Conservation (phyloP, 2,329 filamentous ascomycete genomes). For the Chaetomium globosum region DNA sequence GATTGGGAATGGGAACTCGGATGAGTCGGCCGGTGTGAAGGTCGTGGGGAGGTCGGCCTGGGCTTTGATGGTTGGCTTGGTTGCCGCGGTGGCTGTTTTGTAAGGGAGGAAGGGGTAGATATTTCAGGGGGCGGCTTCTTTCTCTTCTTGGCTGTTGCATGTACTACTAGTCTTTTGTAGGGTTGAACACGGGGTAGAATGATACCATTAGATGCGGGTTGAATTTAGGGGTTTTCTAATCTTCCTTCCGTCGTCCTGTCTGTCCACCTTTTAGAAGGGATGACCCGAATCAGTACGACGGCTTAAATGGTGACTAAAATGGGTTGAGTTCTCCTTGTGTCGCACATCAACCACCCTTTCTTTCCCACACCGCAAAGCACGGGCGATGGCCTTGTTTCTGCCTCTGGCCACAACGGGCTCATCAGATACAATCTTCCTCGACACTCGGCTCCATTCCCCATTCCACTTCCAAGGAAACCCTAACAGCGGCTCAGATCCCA, state of each 20-base stretch:
- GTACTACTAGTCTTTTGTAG: conserved; percentile 1
- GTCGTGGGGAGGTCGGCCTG: conserved; percentile 4
- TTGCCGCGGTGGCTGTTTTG: conserved; percentile 17
- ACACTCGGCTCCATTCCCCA: conserved; percentile 4
- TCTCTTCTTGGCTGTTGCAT: conserved; percentile 2
- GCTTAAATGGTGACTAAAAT: not conserved
- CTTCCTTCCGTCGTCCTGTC: not conserved
- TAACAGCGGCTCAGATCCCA: not conserved
- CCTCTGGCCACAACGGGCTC: not conserved
- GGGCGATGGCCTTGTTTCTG: not conserved
- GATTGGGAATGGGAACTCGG: conserved; percentile 33
- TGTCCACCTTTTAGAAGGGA: not conserved
- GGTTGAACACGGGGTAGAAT: not conserved
- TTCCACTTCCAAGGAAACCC: not conserved
- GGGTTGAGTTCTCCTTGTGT: not conserved
- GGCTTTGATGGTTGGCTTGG: conserved; percentile 24
- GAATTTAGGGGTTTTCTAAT: not conserved
- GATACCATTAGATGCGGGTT: conserved; percentile 23
- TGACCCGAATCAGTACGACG: not conserved
- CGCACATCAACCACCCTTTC: not conserved
- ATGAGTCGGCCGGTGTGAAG: conserved; percentile 26
- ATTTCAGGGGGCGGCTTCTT: not conserved
- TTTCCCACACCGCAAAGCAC: not conserved
- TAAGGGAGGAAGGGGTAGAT: not conserved
- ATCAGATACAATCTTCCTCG: not conserved